These are phyloP conservation scores for Leishmania major DNA, from an alignment of 208 protist species.

Conservation along the genomic window DNA sequence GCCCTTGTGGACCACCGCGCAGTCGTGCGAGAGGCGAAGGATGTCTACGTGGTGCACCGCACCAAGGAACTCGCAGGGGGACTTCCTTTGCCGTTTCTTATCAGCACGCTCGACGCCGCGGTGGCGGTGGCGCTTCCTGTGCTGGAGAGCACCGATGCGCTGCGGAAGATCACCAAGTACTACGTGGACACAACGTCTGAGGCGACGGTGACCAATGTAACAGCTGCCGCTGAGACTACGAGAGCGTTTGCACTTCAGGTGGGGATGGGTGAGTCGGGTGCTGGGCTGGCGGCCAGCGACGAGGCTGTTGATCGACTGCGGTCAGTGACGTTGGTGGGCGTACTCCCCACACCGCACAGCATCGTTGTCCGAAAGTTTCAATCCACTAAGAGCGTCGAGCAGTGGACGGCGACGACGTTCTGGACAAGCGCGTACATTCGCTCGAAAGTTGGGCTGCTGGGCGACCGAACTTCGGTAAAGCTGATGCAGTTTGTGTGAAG, in stretches of 20 bases:
- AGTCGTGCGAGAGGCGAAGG: constrained; percentile 47
- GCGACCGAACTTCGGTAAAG: constrained; percentile 66
- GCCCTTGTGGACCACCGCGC: constrained; percentile 56
- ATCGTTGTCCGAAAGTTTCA: constrained; percentile 77
- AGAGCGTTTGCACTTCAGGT: constrained; percentile 10
- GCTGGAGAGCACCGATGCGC: constrained; percentile 37
- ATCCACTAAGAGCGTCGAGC: constrained; percentile 57
- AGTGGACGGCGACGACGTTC: constrained; percentile 75
- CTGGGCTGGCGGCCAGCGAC: constrained; percentile 37
- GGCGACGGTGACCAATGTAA: constrained; percentile 11
- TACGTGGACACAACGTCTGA: constrained; percentile 21
- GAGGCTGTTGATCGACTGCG: constrained; percentile 46
- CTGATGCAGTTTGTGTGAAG: constrained; percentile 52
- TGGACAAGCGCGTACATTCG: constrained; percentile 83
- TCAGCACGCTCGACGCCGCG: constrained; percentile 61
- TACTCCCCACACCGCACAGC: constrained; percentile 75
- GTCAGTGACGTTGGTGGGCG: constrained; percentile 75
- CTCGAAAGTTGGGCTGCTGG: constrained; percentile 44
- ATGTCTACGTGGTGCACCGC: constrained; percentile 36
- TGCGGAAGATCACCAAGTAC: constrained; percentile 27
- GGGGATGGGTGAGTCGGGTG: constrained; percentile 9
- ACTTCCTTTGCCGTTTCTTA: constrained; percentile 52
- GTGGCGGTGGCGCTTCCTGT: constrained; percentile 49
- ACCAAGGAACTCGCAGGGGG: constrained; percentile 21
- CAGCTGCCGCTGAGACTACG: constrained; percentile 9